phyloP scores from a whole-genome alignment of 108 stramenopile genomes.

The Cyclotella baltica region DNA sequence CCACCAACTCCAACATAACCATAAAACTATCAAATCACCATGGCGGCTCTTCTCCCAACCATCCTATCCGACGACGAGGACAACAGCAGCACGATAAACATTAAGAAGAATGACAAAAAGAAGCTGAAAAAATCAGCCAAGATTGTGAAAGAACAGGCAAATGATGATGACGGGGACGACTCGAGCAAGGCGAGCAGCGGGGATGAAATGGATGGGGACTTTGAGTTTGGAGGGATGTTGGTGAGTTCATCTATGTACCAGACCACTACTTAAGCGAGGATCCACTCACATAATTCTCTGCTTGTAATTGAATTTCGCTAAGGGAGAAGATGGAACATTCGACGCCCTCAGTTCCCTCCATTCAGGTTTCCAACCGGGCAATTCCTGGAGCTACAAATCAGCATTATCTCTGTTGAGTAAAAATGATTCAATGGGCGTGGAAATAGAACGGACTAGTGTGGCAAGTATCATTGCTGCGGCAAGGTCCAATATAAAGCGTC shows the following conservation, averaged over 20 bases:
- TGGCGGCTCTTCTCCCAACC: slow-evolving; percentile 75
- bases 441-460: slow-evolving; percentile 72
- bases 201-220: slow-evolving; percentile 68
- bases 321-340: slow-evolving; percentile 84
- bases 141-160: slow-evolving; percentile 4
- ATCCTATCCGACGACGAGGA: slow-evolving; percentile 84
- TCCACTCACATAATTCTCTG: too few relatives aligned
- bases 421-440: slow-evolving; percentile 42
- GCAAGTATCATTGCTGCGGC: slow-evolving; percentile 85
- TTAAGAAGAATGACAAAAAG: background rate
- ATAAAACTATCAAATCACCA: slow-evolving; percentile 10
- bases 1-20: background rate
- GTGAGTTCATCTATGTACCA: slow-evolving; percentile 52
- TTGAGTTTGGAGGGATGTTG: slow-evolving; percentile 83
- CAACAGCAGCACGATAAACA: background rate
- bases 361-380: slow-evolving; percentile 34
- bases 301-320: background rate
- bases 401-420: slow-evolving; percentile 68
- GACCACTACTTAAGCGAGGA: too few relatives aligned
- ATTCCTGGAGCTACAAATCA: slow-evolving; percentile 86
- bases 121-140: slow-evolving; percentile 1
- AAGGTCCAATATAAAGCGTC: slow-evolving; percentile 63
- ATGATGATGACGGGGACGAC: slow-evolving; percentile 8
- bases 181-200: slow-evolving; percentile 30
- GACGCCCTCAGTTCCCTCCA: slow-evolving; percentile 32